Base-by-base conservation (phyloP, 179 eudicot genomes). In the Drosera spatulata region DNA sequence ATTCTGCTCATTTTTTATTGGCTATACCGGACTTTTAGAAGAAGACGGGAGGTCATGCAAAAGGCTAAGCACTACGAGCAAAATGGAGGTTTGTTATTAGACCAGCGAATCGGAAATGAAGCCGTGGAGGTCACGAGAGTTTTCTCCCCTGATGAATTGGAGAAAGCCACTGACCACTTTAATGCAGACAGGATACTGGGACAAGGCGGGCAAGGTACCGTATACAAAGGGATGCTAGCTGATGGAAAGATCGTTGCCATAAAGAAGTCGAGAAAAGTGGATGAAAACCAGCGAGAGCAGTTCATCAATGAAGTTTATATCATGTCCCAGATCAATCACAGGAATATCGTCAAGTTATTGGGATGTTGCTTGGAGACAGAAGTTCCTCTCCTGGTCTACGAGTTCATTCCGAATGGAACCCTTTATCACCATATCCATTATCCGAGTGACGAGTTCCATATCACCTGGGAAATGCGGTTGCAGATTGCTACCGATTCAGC, bases 341-440 rank as follows among this genome's bases (percentile, higher is more conserved):
- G 73, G 12, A 73, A 83, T 59, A 67, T 83, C 0, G 88, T 82
- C 2, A 73, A 73, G 51, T n/a, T 79, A 1, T 13, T 76, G 0
- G 82, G 87, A 12, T 79, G 80, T 56, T 79, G 84, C 54, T 65
- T 82, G 47, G 82, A 82, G 55, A 76, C 82, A 0, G 73, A 77
- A 38, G 76, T 79, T 15, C 86, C 81, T n/a, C 22, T 77, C 2
- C 65, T 83, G 5, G 85, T 83, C 48, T 83, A 78, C 22, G 88
- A 83, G 39, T 83, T 67, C 48, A 33, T 80, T 22, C 62, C 72
- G 2, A 76, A 73, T 44, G 80, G 77, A 50, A 75, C 73, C 5
- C 80, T 75, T 6, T 69, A 15, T 15, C 54, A 74, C 15, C 59
- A 64, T 46, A 62, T 82, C n/a, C 82, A 79, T 56, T 61, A 66